Base-by-base conservation (phyloP, 1,139 yeast genomes). In the Sugiyamaella sp. region DNA sequence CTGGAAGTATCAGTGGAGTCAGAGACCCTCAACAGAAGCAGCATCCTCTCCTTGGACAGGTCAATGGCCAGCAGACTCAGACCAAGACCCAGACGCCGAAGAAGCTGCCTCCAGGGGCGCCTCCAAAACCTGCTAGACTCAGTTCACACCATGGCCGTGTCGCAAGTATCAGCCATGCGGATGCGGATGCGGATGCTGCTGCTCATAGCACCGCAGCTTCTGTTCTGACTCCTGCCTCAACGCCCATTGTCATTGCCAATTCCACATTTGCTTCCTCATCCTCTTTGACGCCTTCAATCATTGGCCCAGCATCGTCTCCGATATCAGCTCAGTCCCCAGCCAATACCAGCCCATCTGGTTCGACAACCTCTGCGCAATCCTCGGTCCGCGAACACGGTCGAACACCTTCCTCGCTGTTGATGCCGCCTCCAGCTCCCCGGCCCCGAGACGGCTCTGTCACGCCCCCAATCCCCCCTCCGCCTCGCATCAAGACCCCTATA, bases 391-490 rank as follows among this genome's bases (percentile, higher is more conserved):
- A 21, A 8, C 45, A 48, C 19, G 37, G 25, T 42, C 46, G 49
- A 27, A 3, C 42, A 19, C 29, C 46, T 19, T 33, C 51, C 2
- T 14, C 32, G 6, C 21, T 20, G 24, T 14, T 41, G 33, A 40
- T 42, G 46, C 51, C 51, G n/a, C 51, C 42, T 19, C 51, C 51
- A 33, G 21, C 45, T n/a, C 19, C 39, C 4, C 40, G 35, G 1
- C n/a, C 10, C 16, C 17, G 35, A 32, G 51, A 48, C 12, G 24
- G 47, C 3, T 41, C 46, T 2, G 40, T 42, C 8, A 40, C 38
- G 40, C 56, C 58, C 21, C 58, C 59, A 3, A 20, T 39, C 5
- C 58, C 57, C 16, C 61, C 61, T 8, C 60, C 61, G 20, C 57
- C 60, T 25, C 49, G 58, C 8, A 39, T 19, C 5, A 27, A 16